Conservation (phyloP, 257 asterid species). For the Ajuga chamaepitys region DNA sequence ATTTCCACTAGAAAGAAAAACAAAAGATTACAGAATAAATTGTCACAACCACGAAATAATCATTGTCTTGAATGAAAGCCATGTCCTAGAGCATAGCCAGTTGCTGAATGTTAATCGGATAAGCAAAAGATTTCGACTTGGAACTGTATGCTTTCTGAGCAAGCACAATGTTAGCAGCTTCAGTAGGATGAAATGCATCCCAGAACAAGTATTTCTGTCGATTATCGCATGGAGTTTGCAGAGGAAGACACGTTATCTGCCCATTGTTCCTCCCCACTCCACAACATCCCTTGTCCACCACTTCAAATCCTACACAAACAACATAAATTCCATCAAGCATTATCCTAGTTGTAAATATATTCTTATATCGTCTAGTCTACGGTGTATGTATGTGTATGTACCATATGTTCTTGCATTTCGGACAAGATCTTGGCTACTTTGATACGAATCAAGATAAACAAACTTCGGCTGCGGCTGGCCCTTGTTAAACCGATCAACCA, state of each 20-base stretch:
- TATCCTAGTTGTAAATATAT: too few relatives aligned
- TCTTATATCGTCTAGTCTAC: too few relatives aligned
- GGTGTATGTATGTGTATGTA: neutral
- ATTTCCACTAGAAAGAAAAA: neutral
- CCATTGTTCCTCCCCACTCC: slow-evolving; percentile 91
- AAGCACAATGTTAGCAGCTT: slow-evolving; percentile 67
- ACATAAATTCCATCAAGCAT: neutral
- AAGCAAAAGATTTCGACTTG: slow-evolving; percentile 47
- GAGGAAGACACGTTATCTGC: slow-evolving; percentile 82
- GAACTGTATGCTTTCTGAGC: slow-evolving; percentile 64
- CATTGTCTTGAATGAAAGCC: neutral
- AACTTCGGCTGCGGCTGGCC: slow-evolving; percentile 63
- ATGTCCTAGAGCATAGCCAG: slow-evolving; percentile 42
- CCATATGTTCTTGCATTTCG: slow-evolving; percentile 65
- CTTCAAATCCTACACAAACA: slow-evolving; percentile 57
- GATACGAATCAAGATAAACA: slow-evolving; percentile 62
- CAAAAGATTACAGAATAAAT: neutral
- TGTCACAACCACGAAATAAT: neutral
- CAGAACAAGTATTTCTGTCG: slow-evolving; percentile 60
- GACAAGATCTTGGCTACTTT: slow-evolving; percentile 53
- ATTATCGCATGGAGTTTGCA: slow-evolving; percentile 59
- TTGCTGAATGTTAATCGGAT: slow-evolving; percentile 78
- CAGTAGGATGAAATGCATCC: slow-evolving; percentile 95
- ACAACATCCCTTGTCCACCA: slow-evolving; percentile 75
- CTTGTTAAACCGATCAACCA: slow-evolving; percentile 54